Conservation (phyloP, 306 rosid species). For the Quercus engelmannii region DNA sequence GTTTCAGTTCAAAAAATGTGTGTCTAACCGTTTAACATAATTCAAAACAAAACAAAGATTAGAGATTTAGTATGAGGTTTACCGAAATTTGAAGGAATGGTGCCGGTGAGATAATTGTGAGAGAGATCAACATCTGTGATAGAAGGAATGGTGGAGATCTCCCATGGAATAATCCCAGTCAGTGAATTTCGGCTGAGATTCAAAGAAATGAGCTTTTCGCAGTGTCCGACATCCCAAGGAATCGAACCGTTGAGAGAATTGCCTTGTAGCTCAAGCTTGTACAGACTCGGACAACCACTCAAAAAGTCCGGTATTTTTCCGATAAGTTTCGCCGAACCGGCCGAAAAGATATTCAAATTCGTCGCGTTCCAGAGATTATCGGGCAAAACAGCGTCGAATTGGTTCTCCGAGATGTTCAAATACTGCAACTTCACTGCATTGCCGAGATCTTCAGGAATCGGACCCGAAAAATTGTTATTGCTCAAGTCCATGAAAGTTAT, state of each 20-base stretch:
- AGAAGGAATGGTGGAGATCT: conserved; percentile 69
- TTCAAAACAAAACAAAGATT: too few relatives aligned
- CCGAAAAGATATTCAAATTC: conserved; percentile 67
- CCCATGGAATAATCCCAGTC: conserved; percentile 91
- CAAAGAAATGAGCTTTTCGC: conserved; percentile 55
- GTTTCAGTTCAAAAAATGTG: too few relatives aligned
- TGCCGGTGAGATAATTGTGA: conserved; percentile 71
- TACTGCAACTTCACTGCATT: conserved; percentile 51
- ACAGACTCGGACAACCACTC: conserved; percentile 47
- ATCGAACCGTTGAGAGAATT: conserved; percentile 54
- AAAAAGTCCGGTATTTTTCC: conserved; percentile 76
- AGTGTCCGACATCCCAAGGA: conserved; percentile 88
- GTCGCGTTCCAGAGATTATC: conserved; percentile 60
- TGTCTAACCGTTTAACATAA: too few relatives aligned
- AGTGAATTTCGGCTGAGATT: conserved; percentile 66
- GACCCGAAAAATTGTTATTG: conserved; percentile 63
- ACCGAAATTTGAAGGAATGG: conserved; percentile 77
- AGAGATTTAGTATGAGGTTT: conserved; percentile 20
- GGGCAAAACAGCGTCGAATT: conserved; percentile 45
- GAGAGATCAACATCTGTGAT: conserved; percentile 87
- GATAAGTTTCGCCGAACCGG: conserved; percentile 42
- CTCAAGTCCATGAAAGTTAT: conserved; percentile 68
- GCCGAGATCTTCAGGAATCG: conserved; percentile 61
- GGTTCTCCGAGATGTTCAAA: conserved; percentile 70
- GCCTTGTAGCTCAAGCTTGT: conserved; percentile 64